phyloP scores from a whole-genome alignment of 2,329 filamentous ascomycete genomes.

The Davidsoniella australis region DNA sequence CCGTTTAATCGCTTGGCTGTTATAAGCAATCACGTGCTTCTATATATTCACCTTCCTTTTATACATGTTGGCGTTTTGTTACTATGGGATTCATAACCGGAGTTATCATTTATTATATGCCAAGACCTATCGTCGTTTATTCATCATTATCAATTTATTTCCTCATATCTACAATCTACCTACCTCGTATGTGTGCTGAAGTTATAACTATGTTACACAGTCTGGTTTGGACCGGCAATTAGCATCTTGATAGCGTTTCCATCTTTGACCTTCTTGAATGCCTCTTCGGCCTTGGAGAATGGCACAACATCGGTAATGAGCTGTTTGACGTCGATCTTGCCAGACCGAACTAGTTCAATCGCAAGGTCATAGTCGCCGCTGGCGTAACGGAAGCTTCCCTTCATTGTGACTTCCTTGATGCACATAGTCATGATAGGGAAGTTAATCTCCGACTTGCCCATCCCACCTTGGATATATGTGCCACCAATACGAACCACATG shows the following conservation, averaged over 20 bases:
- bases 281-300: constrained; percentile 69
- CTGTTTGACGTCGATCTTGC: constrained; percentile 64
- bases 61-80: background rate
- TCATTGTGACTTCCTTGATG: constrained; percentile 72
- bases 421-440: constrained; percentile 89
- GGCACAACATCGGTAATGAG: constrained; percentile 62
- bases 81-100: background rate
- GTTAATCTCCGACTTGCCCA: constrained; percentile 73
- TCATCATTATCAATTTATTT: background rate
- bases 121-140: background rate
- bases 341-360: constrained; percentile 55
- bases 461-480: constrained; percentile 70
- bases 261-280: constrained; percentile 71
- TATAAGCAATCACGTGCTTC: background rate
- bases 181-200: background rate
- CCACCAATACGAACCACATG: constrained; percentile 56
- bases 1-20: too few species aligned
- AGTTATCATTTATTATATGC: background rate
- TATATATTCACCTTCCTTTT: background rate
- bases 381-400: constrained; percentile 80
- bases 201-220: background rate
- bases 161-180: background rate
- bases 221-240: constrained; percentile 50
- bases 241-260: constrained; percentile 61
- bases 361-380: constrained; percentile 76